Base-by-base conservation (phyloP, 305 asterid species). In the Fraxinus latifolia region DNA sequence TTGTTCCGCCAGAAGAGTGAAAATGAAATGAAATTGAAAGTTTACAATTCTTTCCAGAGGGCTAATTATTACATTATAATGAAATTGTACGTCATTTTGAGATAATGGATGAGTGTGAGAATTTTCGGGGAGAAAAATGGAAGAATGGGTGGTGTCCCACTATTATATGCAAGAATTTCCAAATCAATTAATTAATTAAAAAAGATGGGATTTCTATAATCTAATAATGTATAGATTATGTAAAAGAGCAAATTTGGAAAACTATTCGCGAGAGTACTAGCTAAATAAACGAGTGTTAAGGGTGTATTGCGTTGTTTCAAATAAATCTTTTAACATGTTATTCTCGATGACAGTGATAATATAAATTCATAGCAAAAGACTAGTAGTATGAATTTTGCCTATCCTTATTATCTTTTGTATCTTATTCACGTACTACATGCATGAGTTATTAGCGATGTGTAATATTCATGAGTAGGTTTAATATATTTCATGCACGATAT, bases 51-150 rank as follows among this genome's bases (percentile, higher is more conserved):
- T 50, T 50, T 15, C 21, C 2, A 4, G 60, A 50, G 7, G 21
- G 8, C 60, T 50, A 47, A 47, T 47, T 12, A 47, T 50, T 4
- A 50, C 60, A 50, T 15, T 50, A 50, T 15, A 50, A 50, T 15
- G 62, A 50, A 50, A 50, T 50, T 50, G 21, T 4, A 50, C 2
- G 23, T 50, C 62, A 50, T 15, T n/a, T 14, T 70, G 77, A 77
- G 27, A 81, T 84, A 55, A 84, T 76, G 9, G 47, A 39, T 86
- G 84, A 21, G 47, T 32, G 39, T 44, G 37, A 73, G 81, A 82
- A 74, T 85, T 79, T 82, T 39, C 47, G 83, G 81, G 83, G 82
- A 37, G 81, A 34, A 47, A 34, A 44, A 72, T n/a, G 23, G 84
- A 34, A n/a, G 78, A 77, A 71, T 39, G 47, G 47, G 47, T 42